Evolutionary conservation across 352 stramenopile genomes (phyloP).

Genomic region (Globisporangium apiculatum): DNA sequence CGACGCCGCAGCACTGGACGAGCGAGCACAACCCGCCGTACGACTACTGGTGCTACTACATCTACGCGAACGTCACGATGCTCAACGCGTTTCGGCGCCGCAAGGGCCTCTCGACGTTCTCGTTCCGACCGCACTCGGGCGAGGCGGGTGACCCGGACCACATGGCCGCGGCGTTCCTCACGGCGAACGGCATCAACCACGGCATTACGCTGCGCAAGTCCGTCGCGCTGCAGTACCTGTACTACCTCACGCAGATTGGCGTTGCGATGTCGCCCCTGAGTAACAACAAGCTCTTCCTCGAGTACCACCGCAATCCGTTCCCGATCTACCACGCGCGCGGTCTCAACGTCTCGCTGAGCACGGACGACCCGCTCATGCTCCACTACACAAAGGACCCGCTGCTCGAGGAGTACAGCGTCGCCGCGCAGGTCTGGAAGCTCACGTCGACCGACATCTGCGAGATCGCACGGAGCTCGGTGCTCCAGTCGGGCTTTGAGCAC

Average conservation of each 20-base stretch:
- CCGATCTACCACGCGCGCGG: constrained; percentile 94
- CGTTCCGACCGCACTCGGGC: constrained; percentile 97
- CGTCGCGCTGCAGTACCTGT: constrained; percentile 96
- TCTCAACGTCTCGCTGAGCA: constrained; percentile 97
- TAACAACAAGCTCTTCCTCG: constrained; percentile 95
- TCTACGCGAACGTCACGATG: constrained; percentile 96
- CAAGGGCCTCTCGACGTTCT: constrained; percentile 90
- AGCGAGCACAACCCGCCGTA: constrained; percentile 90
- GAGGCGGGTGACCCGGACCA: constrained; percentile 98
- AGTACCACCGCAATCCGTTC: constrained; percentile 94
- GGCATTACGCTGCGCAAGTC: constrained; percentile 97
- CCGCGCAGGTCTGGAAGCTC: constrained; percentile 92
- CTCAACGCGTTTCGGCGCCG: constrained; percentile 92
- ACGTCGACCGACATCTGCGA: constrained; percentile 97
- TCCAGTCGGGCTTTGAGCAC: constrained; percentile 97
- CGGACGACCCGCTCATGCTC: constrained; percentile 97
- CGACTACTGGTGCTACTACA: constrained; percentile 96
- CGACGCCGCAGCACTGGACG: constrained; percentile 84
- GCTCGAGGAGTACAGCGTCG: constrained; percentile 94
- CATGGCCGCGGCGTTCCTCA: constrained; percentile 87
- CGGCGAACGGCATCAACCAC: constrained; percentile 96
- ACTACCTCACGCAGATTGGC: constrained; percentile 97
- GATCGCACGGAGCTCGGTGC: constrained; percentile 97
- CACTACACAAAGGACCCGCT: constrained; percentile 98
- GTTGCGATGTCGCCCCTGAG: constrained; percentile 92